These are phyloP conservation scores for Linanthus parryae DNA, from an alignment of 148 eudicot genomes.

Conservation along the genomic window DNA sequence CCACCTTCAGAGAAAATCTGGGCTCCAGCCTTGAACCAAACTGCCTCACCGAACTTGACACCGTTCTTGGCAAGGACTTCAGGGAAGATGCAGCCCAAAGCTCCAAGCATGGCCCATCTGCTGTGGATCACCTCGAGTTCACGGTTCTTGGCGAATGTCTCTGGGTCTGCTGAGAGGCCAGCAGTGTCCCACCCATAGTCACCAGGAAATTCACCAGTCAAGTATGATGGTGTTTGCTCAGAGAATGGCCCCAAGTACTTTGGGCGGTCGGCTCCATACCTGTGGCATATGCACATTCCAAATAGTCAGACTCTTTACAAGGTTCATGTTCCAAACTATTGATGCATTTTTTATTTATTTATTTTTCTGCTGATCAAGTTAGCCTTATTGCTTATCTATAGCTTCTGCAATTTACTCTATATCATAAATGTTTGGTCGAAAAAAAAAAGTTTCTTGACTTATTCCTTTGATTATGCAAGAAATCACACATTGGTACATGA, in stretches of 20 bases:
- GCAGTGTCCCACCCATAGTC: constrained; percentile 33
- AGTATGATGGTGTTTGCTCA: constrained; percentile 30
- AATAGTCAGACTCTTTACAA: too few species aligned
- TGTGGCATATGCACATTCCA: too few species aligned
- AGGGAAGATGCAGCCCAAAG: constrained; percentile 22
- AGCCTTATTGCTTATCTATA: too few species aligned
- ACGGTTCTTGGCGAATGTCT: constrained; percentile 26
- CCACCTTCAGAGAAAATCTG: constrained; percentile 31
- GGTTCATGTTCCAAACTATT: too few species aligned
- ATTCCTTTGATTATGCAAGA: too few species aligned
- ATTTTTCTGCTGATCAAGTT: too few species aligned
- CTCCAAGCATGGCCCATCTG: constrained; percentile 24
- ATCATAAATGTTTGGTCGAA: too few species aligned
- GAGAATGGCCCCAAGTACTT: constrained; percentile 31
- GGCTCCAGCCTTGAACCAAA: constrained; percentile 33
- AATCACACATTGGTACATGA: too few species aligned
- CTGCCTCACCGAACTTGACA: constrained; percentile 24
- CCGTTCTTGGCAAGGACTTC: constrained; percentile 24
- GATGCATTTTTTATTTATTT: too few species aligned
- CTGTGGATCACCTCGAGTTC: constrained; percentile 19
- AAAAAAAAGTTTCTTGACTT: too few species aligned
- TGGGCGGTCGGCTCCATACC: constrained; percentile 29
- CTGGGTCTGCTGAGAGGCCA: constrained; percentile 25
- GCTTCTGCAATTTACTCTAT: too few species aligned
- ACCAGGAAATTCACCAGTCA: constrained; percentile 28